Evolutionary conservation across 2,329 filamentous ascomycete species (phyloP), one percentile per base, ranked within the genome.

Genomic region (Arthroderma uncinatum): DNA sequence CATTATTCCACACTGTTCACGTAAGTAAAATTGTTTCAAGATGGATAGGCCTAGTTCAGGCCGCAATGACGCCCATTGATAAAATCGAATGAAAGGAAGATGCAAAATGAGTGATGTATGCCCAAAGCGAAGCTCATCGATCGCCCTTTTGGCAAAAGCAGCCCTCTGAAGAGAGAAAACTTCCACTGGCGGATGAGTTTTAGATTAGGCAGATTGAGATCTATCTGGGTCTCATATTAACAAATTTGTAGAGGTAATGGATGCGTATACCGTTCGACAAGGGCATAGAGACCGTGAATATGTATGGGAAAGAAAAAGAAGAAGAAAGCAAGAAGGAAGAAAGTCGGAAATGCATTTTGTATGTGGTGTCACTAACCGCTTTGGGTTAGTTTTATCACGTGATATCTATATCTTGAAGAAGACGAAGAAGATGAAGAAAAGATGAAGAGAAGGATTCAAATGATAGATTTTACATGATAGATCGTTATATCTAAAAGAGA

Each of bases 51-150:
- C 8, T 36, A 36, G 34, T 36, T 36, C 8, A 9, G 8, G 3
- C 34, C 2, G 12, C 12, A 36, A 7, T 12, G 12, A 36, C 9
- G 9, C 34, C 8, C 23, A 25, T 47, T 47, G 40, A 16, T 19
- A 23, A 7, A 14, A 9, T 50, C 25, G 14, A 50, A 14, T 33
- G n/a, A 16, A 33, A 16, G 14, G 16, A 30, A 28, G 16, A n/a
- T 4, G 0, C 25, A 5, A 33, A 30, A 33, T 33, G 6, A 9
- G 30, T 14, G 37, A 63, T 74, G 69, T 74, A 65, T 70, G 71
- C 72, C 70, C 70, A 74, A 69, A 73, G 72, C 72, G 72, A 74
- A 74, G 70, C 72, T 23, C 70, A 68, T 64, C 63, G 62, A 67
- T 59, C 55, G 53, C 47, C 47, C 47, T 33, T 8, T n/a, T 30